These are phyloP conservation scores for Orbilia oligospora DNA, from an alignment of 2,329 filamentous ascomycete species.

Conservation along the genomic window DNA sequence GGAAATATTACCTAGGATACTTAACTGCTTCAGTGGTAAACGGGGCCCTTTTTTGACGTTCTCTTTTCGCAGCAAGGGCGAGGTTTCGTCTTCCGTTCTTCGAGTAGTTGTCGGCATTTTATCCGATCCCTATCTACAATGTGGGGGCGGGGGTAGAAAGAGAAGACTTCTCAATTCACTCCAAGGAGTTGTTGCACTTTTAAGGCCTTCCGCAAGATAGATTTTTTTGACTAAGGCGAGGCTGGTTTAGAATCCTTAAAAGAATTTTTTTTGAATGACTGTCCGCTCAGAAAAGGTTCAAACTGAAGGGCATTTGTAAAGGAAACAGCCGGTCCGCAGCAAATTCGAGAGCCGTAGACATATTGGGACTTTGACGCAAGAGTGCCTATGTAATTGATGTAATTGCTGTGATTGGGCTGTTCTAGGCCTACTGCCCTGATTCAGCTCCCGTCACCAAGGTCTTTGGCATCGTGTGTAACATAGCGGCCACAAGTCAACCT, in stretches of 20 bases:
- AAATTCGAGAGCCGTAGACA: too few relatives aligned
- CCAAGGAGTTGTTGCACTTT: neutral
- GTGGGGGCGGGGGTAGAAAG: neutral
- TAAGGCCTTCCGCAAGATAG: neutral
- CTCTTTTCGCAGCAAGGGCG: conserved; percentile 8
- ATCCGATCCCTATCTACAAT: neutral
- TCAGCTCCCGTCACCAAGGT: neutral
- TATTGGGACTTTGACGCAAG: too few relatives aligned
- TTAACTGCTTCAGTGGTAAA: conserved; percentile 25
- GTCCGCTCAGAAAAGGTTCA: too few relatives aligned
- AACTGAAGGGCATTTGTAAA: neutral
- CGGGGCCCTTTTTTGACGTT: neutral
- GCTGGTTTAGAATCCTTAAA: too few relatives aligned
- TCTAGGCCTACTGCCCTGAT: conserved; percentile 1
- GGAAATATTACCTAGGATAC: conserved; percentile 20
- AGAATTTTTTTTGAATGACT: too few relatives aligned
- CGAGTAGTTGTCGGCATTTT: conserved; percentile 1
- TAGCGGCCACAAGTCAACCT: too few relatives aligned
- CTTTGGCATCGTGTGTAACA: conserved; percentile 1
- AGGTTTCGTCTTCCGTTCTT: conserved; percentile 2
- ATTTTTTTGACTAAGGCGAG: too few relatives aligned
- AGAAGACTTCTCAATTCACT: neutral
- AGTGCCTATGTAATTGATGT: neutral
- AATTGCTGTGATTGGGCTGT: conserved; percentile 3
- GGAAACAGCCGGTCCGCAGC: neutral